phyloP scores from a whole-genome alignment of 2,329 filamentous ascomycete species.

The Orbilia brochopaga region DNA sequence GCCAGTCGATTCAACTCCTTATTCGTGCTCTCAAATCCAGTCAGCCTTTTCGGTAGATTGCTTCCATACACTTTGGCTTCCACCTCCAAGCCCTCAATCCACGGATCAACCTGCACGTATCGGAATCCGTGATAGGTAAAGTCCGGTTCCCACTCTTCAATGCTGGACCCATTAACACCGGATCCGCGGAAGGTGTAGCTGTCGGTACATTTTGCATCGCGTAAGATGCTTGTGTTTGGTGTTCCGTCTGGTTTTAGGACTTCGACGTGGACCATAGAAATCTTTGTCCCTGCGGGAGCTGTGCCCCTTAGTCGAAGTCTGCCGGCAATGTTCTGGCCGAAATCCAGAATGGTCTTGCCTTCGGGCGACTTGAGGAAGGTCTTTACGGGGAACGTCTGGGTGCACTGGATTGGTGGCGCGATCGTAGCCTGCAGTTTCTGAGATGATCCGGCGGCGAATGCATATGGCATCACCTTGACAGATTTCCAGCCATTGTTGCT shows the following conservation, averaged over 20 bases:
- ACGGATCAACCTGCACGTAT: conserved; percentile 62
- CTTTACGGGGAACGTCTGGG: not conserved
- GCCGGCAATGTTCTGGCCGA: conserved; percentile 26
- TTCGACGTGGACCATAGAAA: conserved; percentile 18
- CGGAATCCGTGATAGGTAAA: conserved; percentile 65
- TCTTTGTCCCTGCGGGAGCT: conserved; percentile 3
- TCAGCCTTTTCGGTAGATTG: conserved; percentile 62
- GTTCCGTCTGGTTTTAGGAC: conserved; percentile 17
- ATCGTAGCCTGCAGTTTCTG: conserved; percentile 9
- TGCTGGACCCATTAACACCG: not conserved
- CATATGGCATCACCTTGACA: conserved; percentile 6
- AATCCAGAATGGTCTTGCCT: conserved; percentile 21
- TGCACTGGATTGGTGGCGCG: conserved; percentile 9
- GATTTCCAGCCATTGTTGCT: conserved; percentile 53
- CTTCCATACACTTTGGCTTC: conserved; percentile 62
- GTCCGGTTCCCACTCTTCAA: conserved; percentile 58
- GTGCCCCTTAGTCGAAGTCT: conserved; percentile 14
- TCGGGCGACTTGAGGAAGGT: not conserved
- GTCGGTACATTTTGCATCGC: conserved; percentile 20
- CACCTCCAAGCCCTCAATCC: conserved; percentile 56
- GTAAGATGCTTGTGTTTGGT: conserved; percentile 9
- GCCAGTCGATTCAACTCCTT: conserved; percentile 64
- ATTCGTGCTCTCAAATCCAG: conserved; percentile 64
- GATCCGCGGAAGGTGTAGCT: conserved; percentile 16
- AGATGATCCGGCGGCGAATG: conserved; percentile 10